Evolutionary conservation across 805 yeast genomes (phyloP).

Genomic region (Yarrowia hollandica): DNA sequence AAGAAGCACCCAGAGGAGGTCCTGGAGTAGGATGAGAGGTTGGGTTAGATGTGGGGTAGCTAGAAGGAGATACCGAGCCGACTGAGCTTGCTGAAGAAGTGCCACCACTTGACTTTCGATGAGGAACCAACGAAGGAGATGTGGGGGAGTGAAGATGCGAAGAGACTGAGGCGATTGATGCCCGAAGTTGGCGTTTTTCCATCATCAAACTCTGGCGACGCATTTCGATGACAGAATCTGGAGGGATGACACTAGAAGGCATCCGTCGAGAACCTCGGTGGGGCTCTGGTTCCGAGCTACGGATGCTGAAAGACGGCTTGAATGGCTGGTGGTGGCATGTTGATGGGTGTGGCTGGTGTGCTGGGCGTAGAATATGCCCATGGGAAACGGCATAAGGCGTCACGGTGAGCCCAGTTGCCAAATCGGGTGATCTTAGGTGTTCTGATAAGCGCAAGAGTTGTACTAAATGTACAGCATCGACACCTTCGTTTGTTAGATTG

Average conservation of each 20-base stretch:
- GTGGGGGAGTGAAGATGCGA: conserved; percentile 19
- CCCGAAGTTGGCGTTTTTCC: conserved; percentile 24
- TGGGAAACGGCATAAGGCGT: conserved; percentile 38
- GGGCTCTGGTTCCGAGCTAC: background rate
- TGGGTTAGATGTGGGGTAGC: conserved; percentile 2
- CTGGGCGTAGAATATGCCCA: conserved; percentile 31
- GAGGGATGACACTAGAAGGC: conserved; percentile 24
- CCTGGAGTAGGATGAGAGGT: conserved; percentile 11
- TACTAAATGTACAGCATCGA: conserved; percentile 30
- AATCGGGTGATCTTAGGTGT: background rate
- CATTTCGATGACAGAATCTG: conserved; percentile 23
- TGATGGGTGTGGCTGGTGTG: background rate
- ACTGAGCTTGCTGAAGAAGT: conserved; percentile 14
- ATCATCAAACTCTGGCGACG: conserved; percentile 25
- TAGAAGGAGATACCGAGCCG: conserved; percentile 7
- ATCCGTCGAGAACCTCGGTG: background rate
- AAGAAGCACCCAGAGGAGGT: conserved; percentile 13
- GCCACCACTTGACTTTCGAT: background rate
- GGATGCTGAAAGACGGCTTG: conserved; percentile 19
- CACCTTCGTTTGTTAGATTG: conserved; percentile 47
- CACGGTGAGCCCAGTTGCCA: conserved; percentile 32
- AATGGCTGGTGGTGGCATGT: conserved; percentile 12
- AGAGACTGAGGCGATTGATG: background rate
- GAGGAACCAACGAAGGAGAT: conserved; percentile 8
- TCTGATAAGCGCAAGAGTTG: conserved; percentile 30